Percentiles rank a stretch among this genome's conserved stretches.
These are phyloP conservation scores for Phytopythium helicoides DNA, from an alignment of 352 stramenopile genomes.

Conservation along the genomic window DNA sequence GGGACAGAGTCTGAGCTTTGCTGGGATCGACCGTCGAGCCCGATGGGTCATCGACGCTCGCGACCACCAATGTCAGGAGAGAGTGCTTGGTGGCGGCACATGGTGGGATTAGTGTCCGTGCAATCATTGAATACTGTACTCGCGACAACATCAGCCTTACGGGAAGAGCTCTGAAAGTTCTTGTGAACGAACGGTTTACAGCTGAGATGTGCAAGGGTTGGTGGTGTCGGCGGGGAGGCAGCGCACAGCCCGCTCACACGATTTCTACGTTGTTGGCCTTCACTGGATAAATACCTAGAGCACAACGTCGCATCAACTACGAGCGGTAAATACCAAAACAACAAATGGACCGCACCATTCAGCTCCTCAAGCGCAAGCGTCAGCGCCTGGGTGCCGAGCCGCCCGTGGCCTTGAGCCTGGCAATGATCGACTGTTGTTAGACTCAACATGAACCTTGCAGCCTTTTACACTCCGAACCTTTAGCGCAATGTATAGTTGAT, in stretches of 20 bases:
- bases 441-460: conserved; percentile 1
- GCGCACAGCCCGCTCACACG: conserved; percentile 12
- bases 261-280: conserved; percentile 38
- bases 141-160: too few species aligned
- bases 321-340: not conserved
- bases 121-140: too few species aligned
- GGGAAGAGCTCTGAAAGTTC: too few species aligned
- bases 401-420: conserved; percentile 77
- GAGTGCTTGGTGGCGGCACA: too few species aligned
- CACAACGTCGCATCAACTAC: not conserved
- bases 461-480: conserved; percentile 43
- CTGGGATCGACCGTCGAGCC: too few species aligned
- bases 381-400: conserved; percentile 79
- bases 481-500: conserved; percentile 85
- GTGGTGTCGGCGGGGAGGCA: too few species aligned
- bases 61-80: too few species aligned
- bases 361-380: conserved; percentile 87
- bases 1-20: too few species aligned
- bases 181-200: too few species aligned
- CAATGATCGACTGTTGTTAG: conserved; percentile 13
- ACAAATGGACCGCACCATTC: conserved; percentile 47
- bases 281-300: conserved; percentile 40
- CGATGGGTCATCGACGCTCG: too few species aligned
- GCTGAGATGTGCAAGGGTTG: too few species aligned
- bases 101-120: too few species aligned